Percentiles rank a stretch among this genome's conserved stretches.
Conservation (phyloP, 2,329 filamentous ascomycete species). For the Fusarium virguliforme region DNA sequence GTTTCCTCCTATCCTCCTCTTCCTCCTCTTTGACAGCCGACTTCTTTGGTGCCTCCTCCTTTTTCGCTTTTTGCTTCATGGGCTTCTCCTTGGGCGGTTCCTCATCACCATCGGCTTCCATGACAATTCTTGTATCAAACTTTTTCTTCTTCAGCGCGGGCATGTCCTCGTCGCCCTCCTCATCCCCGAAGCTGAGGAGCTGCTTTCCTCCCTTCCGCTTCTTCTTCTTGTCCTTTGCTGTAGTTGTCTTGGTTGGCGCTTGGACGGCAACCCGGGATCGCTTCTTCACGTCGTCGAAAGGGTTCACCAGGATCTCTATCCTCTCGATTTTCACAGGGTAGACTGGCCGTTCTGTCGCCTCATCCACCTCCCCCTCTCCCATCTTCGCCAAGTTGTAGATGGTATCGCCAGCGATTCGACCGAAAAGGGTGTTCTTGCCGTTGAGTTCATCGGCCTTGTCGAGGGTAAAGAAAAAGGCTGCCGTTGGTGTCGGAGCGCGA, state of each 20-base stretch:
- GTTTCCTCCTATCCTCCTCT: conserved; percentile 22
- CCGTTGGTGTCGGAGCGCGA: conserved; percentile 85
- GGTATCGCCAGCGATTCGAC: conserved; percentile 90
- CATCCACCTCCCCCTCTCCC: conserved; percentile 86
- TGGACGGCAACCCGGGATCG: conserved; percentile 72
- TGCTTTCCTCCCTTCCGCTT: conserved; percentile 85
- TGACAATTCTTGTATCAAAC: conserved; percentile 83
- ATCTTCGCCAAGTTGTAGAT: conserved; percentile 97
- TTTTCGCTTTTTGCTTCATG: conserved; percentile 52
- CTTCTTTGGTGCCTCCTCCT: conserved; percentile 48
- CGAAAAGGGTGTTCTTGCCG: conserved; percentile 94
- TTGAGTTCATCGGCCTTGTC: conserved; percentile 88
- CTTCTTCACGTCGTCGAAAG: conserved; percentile 86
- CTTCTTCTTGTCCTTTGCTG: conserved; percentile 72
- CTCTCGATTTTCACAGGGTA: conserved; percentile 86
- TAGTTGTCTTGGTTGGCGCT: conserved; percentile 56
- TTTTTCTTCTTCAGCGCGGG: conserved; percentile 82
- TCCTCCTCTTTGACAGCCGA: conserved; percentile 35
- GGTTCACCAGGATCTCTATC: conserved; percentile 84
- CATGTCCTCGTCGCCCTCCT: conserved; percentile 69
- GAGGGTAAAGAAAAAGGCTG: conserved; percentile 96
- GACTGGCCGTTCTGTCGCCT: conserved; percentile 84
- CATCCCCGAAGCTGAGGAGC: conserved; percentile 83
- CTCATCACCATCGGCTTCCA: conserved; percentile 63
- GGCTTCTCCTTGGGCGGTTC: conserved; percentile 49